Conservation (phyloP, 1,284 basidiomycete species). For the Boletus semigastroideus region DNA sequence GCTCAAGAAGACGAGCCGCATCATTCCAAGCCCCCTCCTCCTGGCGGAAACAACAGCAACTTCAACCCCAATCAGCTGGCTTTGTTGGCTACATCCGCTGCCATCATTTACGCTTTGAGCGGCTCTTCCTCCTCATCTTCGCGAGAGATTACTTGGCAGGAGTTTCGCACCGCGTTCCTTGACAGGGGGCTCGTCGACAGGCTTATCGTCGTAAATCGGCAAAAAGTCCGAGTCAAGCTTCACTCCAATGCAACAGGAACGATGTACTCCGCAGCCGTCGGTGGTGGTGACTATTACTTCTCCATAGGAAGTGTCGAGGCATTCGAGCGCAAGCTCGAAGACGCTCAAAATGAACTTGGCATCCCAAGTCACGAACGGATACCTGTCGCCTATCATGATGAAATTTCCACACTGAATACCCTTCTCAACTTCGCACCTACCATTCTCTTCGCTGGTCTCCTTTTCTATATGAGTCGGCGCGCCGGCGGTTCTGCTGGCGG, state of each 20-base stretch:
- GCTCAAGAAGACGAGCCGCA: slow-evolving; percentile 40
- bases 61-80: slow-evolving; percentile 62
- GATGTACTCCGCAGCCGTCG: slow-evolving; percentile 59
- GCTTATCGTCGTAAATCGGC: slow-evolving; percentile 90
- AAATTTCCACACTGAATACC: slow-evolving; percentile 83
- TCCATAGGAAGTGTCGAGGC: slow-evolving; percentile 97
- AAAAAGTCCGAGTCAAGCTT: slow-evolving; percentile 84
- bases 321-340: slow-evolving; percentile 93
- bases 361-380: slow-evolving; percentile 93
- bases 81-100: slow-evolving; percentile 56
- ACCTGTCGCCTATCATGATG: slow-evolving; percentile 96
- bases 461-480: slow-evolving; percentile 88
- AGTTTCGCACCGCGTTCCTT: slow-evolving; percentile 93
- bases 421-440: slow-evolving; percentile 94
- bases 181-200: slow-evolving; percentile 97
- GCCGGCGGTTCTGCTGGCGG: slow-evolving; percentile 63
- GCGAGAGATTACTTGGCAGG: slow-evolving; percentile 97
- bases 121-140: slow-evolving; percentile 58
- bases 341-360: slow-evolving; percentile 89
- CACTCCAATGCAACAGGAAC: slow-evolving; percentile 82
- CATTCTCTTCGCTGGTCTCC: slow-evolving; percentile 84
- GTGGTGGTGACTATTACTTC: slow-evolving; percentile 81
- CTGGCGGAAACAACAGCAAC: slow-evolving; percentile 42
- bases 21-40: slow-evolving; percentile 46
- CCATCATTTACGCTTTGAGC: slow-evolving; percentile 70